These are phyloP conservation scores for Xylaria multiplex DNA, from an alignment of 2,329 filamentous ascomycete genomes.

Conservation along the genomic window DNA sequence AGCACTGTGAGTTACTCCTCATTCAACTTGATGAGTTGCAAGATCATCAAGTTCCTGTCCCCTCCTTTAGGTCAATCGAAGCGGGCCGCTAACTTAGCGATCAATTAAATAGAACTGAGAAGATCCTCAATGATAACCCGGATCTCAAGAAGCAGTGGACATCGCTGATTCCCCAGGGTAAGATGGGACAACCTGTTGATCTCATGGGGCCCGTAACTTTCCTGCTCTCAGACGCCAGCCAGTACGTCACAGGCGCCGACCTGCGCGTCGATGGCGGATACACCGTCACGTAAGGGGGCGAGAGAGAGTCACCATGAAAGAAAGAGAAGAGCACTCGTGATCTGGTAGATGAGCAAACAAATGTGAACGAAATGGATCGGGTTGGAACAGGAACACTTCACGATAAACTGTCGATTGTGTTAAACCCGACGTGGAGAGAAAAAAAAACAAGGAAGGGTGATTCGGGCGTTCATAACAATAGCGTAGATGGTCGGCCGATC, in stretches of 20 bases:
- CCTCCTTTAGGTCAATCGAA: background rate
- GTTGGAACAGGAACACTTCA: too few species aligned
- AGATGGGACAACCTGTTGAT: slow-evolving; percentile 92
- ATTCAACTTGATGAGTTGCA: background rate
- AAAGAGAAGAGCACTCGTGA: too few species aligned
- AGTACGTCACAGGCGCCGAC: slow-evolving; percentile 78
- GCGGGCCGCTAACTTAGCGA: slow-evolving; percentile 24
- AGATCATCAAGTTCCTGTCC: too few species aligned
- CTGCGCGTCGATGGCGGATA: slow-evolving; percentile 89
- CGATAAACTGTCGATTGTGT: too few species aligned
- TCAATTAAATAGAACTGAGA: slow-evolving; percentile 73
- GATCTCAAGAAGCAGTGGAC: slow-evolving; percentile 92
- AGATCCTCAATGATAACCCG: slow-evolving; percentile 93
- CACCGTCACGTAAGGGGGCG: slow-evolving; percentile 71
- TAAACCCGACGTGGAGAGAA: too few species aligned
- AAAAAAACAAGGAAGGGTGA: too few species aligned
- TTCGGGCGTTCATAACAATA: too few species aligned
- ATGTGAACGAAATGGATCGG: too few species aligned
- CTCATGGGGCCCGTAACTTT: slow-evolving; percentile 94
- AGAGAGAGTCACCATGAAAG: too few species aligned
- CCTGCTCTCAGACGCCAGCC: slow-evolving; percentile 80
- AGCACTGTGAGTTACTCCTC: slow-evolving; percentile 73
- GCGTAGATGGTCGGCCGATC: too few species aligned
- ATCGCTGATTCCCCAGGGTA: slow-evolving; percentile 88
- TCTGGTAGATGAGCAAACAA: background rate